phyloP scores from a whole-genome alignment of 2,329 filamentous ascomycete genomes.

The Fusarium incarnatum region DNA sequence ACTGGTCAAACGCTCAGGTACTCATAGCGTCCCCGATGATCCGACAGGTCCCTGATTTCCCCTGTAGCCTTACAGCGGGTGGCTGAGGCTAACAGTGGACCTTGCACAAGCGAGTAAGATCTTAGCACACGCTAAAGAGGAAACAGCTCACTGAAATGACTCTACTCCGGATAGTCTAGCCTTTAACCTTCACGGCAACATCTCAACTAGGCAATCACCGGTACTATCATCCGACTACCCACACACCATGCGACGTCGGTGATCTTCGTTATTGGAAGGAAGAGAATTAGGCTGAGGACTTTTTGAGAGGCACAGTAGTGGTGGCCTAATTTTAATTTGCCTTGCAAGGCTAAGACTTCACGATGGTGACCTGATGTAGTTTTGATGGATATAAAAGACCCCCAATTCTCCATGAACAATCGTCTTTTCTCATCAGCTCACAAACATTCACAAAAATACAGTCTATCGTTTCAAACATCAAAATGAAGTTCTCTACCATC shows the following conservation, averaged over 20 bases:
- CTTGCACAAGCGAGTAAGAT: neutral
- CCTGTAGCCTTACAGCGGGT: neutral
- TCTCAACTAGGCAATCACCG: slow-evolving; percentile 1
- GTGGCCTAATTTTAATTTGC: neutral
- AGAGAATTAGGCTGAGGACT: neutral
- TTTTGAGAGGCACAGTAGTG: neutral
- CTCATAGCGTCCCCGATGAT: neutral
- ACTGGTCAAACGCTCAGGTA: rapidly evolving
- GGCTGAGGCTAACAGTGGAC: neutral
- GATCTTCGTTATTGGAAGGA: neutral
- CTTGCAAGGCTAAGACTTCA: neutral
- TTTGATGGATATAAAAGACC: neutral
- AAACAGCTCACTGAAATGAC: neutral
- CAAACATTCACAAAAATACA: neutral
- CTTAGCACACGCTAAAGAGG: neutral
- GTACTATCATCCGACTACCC: neutral
- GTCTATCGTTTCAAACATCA: neutral
- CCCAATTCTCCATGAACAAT: rapidly evolving
- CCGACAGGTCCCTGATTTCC: neutral
- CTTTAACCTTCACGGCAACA: neutral
- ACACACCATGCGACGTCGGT: neutral
- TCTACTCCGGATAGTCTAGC: neutral
- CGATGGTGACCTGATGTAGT: neutral
- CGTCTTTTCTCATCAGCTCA: neutral
- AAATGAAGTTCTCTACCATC: slow-evolving; percentile 14